Evolutionary conservation across 257 asterid genomes (phyloP).

Genomic region (Capsicum pubescens): DNA sequence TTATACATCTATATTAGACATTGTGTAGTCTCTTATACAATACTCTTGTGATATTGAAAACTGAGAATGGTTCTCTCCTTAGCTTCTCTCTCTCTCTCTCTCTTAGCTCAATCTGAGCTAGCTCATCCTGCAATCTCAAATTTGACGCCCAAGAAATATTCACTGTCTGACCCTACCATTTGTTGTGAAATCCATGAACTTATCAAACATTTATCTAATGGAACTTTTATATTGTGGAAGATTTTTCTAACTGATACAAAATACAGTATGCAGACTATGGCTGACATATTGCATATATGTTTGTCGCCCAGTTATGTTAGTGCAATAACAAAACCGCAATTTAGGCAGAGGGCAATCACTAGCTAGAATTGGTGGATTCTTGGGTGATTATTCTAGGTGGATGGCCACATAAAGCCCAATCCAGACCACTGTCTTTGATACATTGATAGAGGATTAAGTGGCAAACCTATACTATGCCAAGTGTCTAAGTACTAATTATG

Average conservation of each 20-base stretch:
- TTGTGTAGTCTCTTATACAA: neutral
- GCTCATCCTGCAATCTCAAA: neutral
- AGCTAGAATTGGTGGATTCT: conserved; percentile 20
- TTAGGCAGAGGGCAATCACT: neutral
- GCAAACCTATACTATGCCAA: conserved; percentile 18
- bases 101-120: neutral
- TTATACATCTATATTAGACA: neutral
- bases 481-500: neutral
- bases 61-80: neutral
- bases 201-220: conserved; percentile 4
- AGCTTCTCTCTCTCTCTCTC: neutral
- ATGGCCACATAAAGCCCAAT: neutral
- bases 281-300: conserved; percentile 8
- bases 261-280: neutral
- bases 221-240: neutral
- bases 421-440: neutral
- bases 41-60: neutral
- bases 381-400: neutral
- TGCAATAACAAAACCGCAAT: neutral
- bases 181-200: conserved; percentile 5
- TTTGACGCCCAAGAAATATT: neutral
- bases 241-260: neutral
- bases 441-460: conserved; percentile 18
- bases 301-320: neutral
- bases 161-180: neutral